Evolutionary conservation across 345 rosid genomes (phyloP).

Genomic region (Linum usitatissimum): DNA sequence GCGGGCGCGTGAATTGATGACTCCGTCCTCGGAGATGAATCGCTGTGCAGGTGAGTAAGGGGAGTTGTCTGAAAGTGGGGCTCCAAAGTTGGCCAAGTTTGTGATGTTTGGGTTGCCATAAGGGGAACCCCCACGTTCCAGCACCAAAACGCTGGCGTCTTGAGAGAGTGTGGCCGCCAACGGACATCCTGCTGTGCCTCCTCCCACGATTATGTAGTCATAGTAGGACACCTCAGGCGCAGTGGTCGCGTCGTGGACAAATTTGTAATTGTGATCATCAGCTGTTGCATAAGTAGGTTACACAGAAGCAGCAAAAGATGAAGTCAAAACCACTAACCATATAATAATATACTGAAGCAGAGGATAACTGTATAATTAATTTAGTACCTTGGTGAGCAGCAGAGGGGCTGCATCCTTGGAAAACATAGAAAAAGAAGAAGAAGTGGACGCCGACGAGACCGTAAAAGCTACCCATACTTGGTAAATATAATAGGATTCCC

Average conservation of each 20-base stretch:
- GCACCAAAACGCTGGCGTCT: background rate
- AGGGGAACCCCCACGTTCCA: background rate
- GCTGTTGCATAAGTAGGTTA: too few relatives aligned
- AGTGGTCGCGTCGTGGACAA: background rate
- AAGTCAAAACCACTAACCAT: background rate
- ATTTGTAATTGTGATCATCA: background rate
- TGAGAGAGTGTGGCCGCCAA: constrained; percentile 2
- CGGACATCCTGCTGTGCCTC: background rate
- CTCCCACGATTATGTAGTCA: constrained; percentile 7
- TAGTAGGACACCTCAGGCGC: background rate
- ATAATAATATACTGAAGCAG: background rate
- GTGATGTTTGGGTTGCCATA: background rate
- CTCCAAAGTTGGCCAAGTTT: background rate
- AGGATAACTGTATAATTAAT: too few relatives aligned
- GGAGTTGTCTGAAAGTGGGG: background rate
- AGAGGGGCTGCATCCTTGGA: background rate
- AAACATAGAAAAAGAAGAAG: background rate
- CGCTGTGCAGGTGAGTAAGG: background rate
- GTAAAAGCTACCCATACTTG: too few relatives aligned
- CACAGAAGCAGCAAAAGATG: too few relatives aligned
- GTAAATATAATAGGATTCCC: too few relatives aligned
- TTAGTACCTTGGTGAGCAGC: background rate
- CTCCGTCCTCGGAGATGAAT: background rate
- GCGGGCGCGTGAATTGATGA: background rate
- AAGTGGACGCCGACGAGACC: background rate